A percentile compares a stretch with the other conserved stretches of the same genome.
phyloP scores from a whole-genome alignment of 345 rosid species.

The thale cress (Arabidopsis thaliana) region DNA sequence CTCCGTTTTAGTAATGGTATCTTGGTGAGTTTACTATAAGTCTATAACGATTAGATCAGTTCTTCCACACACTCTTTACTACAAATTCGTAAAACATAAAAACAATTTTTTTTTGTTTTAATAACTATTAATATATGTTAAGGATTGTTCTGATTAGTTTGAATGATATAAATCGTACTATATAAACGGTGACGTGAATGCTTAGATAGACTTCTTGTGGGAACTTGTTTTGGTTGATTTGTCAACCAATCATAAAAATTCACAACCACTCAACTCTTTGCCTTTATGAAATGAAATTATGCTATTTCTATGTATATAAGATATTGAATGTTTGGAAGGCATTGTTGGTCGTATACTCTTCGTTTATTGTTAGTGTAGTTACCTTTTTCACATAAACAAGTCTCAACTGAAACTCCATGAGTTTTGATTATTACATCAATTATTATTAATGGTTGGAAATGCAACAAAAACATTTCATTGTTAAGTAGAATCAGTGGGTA shows the following conservation, averaged over 20 bases:
- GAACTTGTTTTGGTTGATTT: slow-evolving; percentile 2
- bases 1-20: slow-evolving; percentile 70
- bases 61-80: slow-evolving; percentile 9
- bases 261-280: neutral
- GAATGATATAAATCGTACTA: neutral
- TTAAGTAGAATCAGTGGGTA: neutral
- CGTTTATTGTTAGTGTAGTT: neutral
- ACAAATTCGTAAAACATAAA: neutral
- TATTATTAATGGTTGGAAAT: neutral
- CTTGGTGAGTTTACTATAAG: slow-evolving; percentile 48
- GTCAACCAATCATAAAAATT: neutral
- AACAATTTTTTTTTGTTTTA: neutral
- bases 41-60: neutral
- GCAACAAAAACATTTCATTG: neutral
- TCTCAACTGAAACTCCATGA: neutral
- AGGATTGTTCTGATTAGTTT: neutral
- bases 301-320: neutral
- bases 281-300: neutral
- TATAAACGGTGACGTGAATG: slow-evolving; percentile 7
- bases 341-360: slow-evolving; percentile 3
- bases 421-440: neutral
- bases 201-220: slow-evolving; percentile 14
- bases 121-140: neutral
- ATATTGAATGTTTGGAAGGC: neutral
- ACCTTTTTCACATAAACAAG: neutral